Base-by-base conservation (phyloP, 768 basidiomycete genomes). In the Russula olivacea region DNA sequence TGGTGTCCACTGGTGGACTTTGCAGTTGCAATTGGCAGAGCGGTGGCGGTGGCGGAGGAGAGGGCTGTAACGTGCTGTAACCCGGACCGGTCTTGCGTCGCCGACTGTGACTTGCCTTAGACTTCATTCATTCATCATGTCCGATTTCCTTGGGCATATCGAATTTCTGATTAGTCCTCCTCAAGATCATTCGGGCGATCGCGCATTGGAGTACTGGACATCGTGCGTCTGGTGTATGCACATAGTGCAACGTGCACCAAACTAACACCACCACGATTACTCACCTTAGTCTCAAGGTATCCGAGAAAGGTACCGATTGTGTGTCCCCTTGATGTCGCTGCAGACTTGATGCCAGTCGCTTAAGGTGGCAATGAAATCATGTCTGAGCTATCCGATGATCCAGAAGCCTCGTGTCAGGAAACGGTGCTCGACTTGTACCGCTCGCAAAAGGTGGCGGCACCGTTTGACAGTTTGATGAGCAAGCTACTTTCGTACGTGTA, bases 401-500 rank as follows among this genome's bases (percentile, higher is more conserved):
- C 32, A 41, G 63, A 60, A 23, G 49, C 59, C 23, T 59, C 58
- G 54, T 56, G 58, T 53, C 34, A 40, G 40, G 60, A 61, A 15
- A 47, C 67, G 41, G 67, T 68, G 36, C 61, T 68, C 43, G 51
- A 68, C 47, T 23, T 68, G 41, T 68, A 63, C 28, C 65, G 65
- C 40, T 36, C 53, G 32, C 48, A 34, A 15, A 55, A 34, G 28
- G 32, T 32, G 34, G 23, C 59, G 25, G 48, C 23, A 56, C 58
- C 34, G 58, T 54, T 49, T 51, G 50, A 32, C 59, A 55, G 51
- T 36, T 15, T 65, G 50, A 57, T 66, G 30, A 57, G 38, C 48
- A 62, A 49, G 55, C 61, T 68, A 23, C 58, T 66, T 30, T 66
- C 58, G 67, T 68, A 63, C 65, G 67, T 66, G 48, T 59, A 23